Evolutionary conservation across 306 rosid species (phyloP).

Genomic region (Elaeagnus macrophylla): DNA sequence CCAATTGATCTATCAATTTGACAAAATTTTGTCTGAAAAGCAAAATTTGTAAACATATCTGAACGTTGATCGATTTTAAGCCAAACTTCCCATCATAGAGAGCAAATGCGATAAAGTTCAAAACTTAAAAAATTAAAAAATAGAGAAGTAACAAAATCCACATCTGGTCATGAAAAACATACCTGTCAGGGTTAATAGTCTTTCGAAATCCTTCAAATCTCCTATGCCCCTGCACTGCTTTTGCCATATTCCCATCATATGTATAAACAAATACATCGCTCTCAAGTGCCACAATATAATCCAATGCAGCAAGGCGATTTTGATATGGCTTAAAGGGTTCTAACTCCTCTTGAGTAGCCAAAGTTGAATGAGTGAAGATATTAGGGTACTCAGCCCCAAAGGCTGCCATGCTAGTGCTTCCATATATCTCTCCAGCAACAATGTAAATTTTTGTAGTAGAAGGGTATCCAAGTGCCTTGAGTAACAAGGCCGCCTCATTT

Average conservation of each 20-base stretch:
- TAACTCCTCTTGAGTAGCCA: slow-evolving; percentile 77
- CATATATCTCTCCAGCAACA: slow-evolving; percentile 94
- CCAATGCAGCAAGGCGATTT: slow-evolving; percentile 94
- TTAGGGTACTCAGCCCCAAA: slow-evolving; percentile 64
- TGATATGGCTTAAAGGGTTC: slow-evolving; percentile 71
- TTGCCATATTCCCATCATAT: slow-evolving; percentile 98
- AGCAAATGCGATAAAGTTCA: background rate
- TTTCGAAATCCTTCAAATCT: slow-evolving; percentile 82
- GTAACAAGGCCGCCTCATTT: slow-evolving; percentile 83
- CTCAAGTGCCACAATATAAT: slow-evolving; percentile 74
- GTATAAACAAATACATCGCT: slow-evolving; percentile 94
- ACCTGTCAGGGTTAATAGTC: slow-evolving; percentile 95
- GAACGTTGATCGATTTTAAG: background rate
- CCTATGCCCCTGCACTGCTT: slow-evolving; percentile 96
- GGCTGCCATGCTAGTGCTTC: slow-evolving; percentile 60
- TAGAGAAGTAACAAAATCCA: background rate
- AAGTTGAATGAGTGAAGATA: slow-evolving; percentile 70
- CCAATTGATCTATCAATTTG: slow-evolving; percentile 57
- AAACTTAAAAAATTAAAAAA: background rate
- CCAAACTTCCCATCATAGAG: too few species aligned
- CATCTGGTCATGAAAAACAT: slow-evolving; percentile 4
- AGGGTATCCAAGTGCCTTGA: slow-evolving; percentile 97
- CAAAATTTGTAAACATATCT: slow-evolving; percentile 12
- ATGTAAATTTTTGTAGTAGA: slow-evolving; percentile 85
- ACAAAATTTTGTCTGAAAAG: slow-evolving; percentile 66